These are phyloP conservation scores for Saccharomyces mikatae DNA, from an alignment of 805 yeast genomes.

Conservation along the genomic window DNA sequence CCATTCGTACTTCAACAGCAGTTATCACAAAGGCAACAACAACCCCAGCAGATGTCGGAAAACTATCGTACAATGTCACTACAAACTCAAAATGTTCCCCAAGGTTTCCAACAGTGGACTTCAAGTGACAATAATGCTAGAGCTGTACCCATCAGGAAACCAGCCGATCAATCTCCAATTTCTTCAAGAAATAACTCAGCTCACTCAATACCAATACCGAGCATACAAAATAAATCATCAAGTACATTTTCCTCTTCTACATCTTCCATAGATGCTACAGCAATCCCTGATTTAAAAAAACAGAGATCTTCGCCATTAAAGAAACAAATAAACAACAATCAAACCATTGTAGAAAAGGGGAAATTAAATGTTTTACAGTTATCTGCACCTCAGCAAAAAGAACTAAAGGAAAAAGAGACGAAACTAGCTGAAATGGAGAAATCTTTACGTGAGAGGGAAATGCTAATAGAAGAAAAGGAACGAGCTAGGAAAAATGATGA, in stretches of 20 bases:
- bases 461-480: slow-evolving; percentile 6
- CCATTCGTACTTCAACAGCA: not conserved
- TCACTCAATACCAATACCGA: not conserved
- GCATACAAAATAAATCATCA: not conserved
- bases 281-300: not conserved
- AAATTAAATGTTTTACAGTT: slow-evolving; percentile 20
- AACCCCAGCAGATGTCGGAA: not conserved
- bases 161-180: not conserved
- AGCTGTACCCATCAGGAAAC: not conserved
- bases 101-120: not conserved
- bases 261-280: not conserved
- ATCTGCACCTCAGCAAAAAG: slow-evolving; percentile 22
- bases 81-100: not conserved
- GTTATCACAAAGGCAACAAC: slow-evolving; percentile 3
- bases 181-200: not conserved
- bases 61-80: not conserved
- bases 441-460: slow-evolving; percentile 7
- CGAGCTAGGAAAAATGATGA: slow-evolving; percentile 3
- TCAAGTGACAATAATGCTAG: not conserved
- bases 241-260: not conserved
- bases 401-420: slow-evolving; percentile 10
- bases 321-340: slow-evolving; percentile 2
- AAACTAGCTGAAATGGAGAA: slow-evolving; percentile 7
- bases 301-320: slow-evolving; percentile 8
- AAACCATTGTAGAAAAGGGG: slow-evolving; percentile 3